Base-by-base conservation (phyloP, 176 grass and related monocot species). In the Ensete glaucum region DNA sequence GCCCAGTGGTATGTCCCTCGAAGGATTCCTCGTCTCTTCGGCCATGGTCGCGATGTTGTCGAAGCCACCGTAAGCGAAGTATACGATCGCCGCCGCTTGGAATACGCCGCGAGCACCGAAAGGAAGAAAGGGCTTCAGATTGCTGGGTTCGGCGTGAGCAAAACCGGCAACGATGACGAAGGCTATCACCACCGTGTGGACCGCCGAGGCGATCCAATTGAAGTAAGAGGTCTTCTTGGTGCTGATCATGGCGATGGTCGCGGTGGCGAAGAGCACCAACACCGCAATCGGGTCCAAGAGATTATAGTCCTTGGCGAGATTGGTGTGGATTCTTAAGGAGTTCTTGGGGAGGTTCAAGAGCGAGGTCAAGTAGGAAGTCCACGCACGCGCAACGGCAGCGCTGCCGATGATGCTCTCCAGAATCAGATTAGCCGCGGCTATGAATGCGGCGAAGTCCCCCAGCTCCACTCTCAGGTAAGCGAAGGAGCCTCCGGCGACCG, bases 1-100 rank as follows among this genome's bases (percentile, higher is more conserved):
- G 0, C 90, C 90, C 14, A 99, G 80, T 11, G 90, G 95, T 78
- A 99, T 99, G 81, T 99, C 95, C 19, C 89, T 73, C 0, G 90
- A 87, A 21, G 90, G 95, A 50, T 99, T 91, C 79, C 82, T 82
- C 0, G 90, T 91, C 72, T 99, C 95, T 77, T 99, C 95, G 50
- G 95, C 95, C 95, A 99, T 99, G 3, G 88, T 91, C 0, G 88
- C 95, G 25, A 99, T 94, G 82, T 87, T 99, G 74, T 94, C 95
- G 77, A 94, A 99, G 17, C 95, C 95, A 52, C 90, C 88, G 73
- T 94, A 99, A 4, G 95, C 88, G 52, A 93, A 94, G 78, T 94
- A 99, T 3, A 99, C 90, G 77, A 99, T 87, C 22, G 90, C 95
- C 13, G 95, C 95, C 0, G 95, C 95, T 0, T 56, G 86, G 82